Evolutionary conservation across 129 eudicot genomes (phyloP).

Genomic region (Logfia minima): DNA sequence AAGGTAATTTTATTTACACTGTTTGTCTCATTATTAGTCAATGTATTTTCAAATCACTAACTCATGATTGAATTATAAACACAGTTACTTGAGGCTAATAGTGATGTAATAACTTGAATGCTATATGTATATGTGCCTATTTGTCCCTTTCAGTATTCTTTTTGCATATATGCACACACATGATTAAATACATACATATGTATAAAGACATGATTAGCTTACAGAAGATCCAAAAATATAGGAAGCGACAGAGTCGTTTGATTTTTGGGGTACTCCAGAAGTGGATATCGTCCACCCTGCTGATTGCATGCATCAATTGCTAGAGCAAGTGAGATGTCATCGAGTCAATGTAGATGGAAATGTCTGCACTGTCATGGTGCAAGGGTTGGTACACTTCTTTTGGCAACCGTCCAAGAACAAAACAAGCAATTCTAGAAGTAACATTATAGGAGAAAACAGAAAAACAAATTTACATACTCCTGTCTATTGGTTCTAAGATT

Average conservation of each 20-base stretch:
- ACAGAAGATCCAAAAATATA: slow-evolving; percentile 13
- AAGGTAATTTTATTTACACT: slow-evolving; percentile 38
- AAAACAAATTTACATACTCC: too few species aligned
- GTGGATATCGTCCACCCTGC: slow-evolving; percentile 94
- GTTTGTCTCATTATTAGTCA: neutral
- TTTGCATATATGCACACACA: neutral
- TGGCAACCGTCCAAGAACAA: too few species aligned
- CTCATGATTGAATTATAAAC: too few species aligned
- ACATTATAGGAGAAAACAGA: neutral
- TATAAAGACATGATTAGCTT: neutral
- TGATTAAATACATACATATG: neutral
- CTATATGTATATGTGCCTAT: too few species aligned
- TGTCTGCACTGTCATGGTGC: slow-evolving; percentile 73
- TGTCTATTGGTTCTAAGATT: neutral
- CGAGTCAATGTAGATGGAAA: slow-evolving; percentile 84
- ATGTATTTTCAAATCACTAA: neutral
- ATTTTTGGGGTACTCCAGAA: slow-evolving; percentile 93
- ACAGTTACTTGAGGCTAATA: too few species aligned
- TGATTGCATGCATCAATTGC: slow-evolving; percentile 79
- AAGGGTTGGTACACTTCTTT: neutral
- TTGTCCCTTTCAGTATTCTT: neutral
- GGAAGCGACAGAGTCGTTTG: slow-evolving; percentile 86
- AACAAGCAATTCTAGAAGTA: too few species aligned
- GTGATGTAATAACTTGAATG: too few species aligned
- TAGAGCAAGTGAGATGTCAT: slow-evolving; percentile 84